Conservation (phyloP, 2,329 filamentous ascomycete genomes). For the Neurospora sp. region DNA sequence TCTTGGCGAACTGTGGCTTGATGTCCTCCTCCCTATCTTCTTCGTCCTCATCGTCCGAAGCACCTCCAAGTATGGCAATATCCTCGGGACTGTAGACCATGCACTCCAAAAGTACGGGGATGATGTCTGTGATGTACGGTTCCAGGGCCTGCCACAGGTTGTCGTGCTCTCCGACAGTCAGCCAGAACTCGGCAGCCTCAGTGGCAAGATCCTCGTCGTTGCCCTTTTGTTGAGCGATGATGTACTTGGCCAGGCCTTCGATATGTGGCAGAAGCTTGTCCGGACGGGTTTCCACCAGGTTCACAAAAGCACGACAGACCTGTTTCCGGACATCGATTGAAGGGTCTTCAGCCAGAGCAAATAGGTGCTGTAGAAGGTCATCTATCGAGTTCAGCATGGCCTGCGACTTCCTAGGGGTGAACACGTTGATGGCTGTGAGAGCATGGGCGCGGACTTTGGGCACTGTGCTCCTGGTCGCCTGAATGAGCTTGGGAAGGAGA, state of each 20-base stretch:
- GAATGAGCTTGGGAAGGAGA: slow-evolving; percentile 81
- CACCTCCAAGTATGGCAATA: slow-evolving; percentile 71
- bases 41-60: slow-evolving; percentile 80
- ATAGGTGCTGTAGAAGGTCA: slow-evolving; percentile 70
- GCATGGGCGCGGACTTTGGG: slow-evolving; percentile 72
- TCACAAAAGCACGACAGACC: slow-evolving; percentile 87
- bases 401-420: slow-evolving; percentile 75
- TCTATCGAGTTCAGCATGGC: slow-evolving; percentile 75
- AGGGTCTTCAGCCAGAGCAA: slow-evolving; percentile 66
- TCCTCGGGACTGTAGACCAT: slow-evolving; percentile 98
- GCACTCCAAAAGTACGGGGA: slow-evolving; percentile 81
- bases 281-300: slow-evolving; percentile 80
- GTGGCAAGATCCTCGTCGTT: slow-evolving; percentile 83
- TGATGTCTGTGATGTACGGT: slow-evolving; percentile 72
- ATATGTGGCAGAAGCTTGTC: slow-evolving; percentile 88
- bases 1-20: slow-evolving; percentile 81
- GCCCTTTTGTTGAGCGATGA: slow-evolving; percentile 77
- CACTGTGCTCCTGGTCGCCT: slow-evolving; percentile 68
- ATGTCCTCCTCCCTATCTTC: slow-evolving; percentile 88
- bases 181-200: slow-evolving; percentile 96
- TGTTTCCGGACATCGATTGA: slow-evolving; percentile 79
- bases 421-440: slow-evolving; percentile 80
- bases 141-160: slow-evolving; percentile 65
- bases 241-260: slow-evolving; percentile 80
- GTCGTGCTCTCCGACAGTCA: slow-evolving; percentile 82